Conservation (phyloP, 768 basidiomycete genomes). For the Filobasidium floriforme region DNA sequence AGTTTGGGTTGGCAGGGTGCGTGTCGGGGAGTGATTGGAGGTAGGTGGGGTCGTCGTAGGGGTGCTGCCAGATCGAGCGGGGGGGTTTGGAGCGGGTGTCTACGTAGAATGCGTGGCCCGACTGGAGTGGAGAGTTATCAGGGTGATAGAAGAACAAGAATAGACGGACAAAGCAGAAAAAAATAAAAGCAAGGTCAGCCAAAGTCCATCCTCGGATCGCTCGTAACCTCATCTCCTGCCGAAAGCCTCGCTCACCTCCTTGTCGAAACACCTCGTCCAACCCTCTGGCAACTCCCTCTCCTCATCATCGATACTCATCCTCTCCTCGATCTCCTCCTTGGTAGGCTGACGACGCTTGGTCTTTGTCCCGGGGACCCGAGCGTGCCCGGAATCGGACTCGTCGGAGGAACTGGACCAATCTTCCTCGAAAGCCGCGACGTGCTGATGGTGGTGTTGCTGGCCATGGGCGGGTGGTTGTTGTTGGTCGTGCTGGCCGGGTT, state of each 20-base stretch:
- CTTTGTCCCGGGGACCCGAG: background rate
- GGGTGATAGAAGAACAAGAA: background rate
- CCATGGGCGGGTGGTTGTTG: conserved; percentile 4
- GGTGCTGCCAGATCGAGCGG: conserved; percentile 39
- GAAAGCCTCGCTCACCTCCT: conserved; percentile 27
- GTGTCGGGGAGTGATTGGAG: conserved; percentile 34
- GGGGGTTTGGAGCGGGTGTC: conserved; percentile 34
- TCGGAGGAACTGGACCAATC: background rate
- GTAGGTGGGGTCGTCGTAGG: conserved; percentile 43
- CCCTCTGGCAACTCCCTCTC: conserved; percentile 39
- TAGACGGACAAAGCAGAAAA: background rate
- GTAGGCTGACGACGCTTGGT: conserved; percentile 7
- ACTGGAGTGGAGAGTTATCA: conserved; percentile 21
- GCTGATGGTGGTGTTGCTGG: background rate
- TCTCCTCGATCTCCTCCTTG: conserved; percentile 27
- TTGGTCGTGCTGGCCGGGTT: background rate
- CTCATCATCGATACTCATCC: conserved; percentile 42
- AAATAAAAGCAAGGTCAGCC: conserved; percentile 4
- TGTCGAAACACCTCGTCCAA: conserved; percentile 43
- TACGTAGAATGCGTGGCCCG: conserved; percentile 42
- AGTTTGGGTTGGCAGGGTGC: conserved; percentile 42
- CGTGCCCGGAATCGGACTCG: conserved; percentile 10
- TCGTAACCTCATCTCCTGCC: too few species aligned
- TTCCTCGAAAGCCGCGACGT: background rate
- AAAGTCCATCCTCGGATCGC: background rate